Conservation (phyloP, 768 basidiomycete species). For the Auricularia auricula-judae region DNA sequence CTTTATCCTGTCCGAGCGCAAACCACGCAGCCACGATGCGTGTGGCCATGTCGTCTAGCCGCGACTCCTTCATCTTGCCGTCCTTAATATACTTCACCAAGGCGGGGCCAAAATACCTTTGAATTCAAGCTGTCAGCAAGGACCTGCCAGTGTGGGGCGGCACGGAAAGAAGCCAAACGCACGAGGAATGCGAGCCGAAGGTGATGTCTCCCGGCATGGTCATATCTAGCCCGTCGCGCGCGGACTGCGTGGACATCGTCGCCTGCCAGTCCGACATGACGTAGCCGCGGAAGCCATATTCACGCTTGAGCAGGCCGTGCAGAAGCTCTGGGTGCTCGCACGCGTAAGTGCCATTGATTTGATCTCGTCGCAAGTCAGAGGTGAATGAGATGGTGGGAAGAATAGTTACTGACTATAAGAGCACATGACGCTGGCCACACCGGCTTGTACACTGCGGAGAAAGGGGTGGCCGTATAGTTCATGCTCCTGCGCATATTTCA, state of each 20-base stretch:
- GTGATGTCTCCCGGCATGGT: conserved; percentile 32
- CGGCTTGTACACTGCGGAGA: conserved; percentile 61
- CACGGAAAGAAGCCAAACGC: conserved; percentile 24
- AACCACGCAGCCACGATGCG: conserved; percentile 26
- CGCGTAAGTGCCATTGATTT: conserved; percentile 39
- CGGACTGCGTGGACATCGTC: conserved; percentile 46
- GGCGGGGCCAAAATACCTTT: background rate
- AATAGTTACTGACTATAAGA: conserved; percentile 40
- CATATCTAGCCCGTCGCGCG: conserved; percentile 33
- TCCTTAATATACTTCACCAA: conserved; percentile 41
- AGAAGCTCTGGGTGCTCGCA: conserved; percentile 63
- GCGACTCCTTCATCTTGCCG: conserved; percentile 51
- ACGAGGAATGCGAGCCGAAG: conserved; percentile 21
- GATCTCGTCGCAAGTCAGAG: background rate
- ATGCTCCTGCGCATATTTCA: conserved; percentile 32
- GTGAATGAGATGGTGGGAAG: background rate
- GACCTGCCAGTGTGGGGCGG: too few species aligned
- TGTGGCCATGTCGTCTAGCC: conserved; percentile 41
- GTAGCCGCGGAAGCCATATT: conserved; percentile 55
- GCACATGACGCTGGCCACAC: conserved; percentile 66
- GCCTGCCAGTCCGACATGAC: conserved; percentile 72
- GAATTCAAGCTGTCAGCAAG: too few species aligned
- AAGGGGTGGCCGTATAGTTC: conserved; percentile 66
- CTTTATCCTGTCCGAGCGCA: conserved; percentile 22
- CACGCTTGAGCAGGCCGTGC: conserved; percentile 65